A percentile compares a stretch with the other conserved stretches of the same genome.
Conservation (phyloP, 176 grass and related monocot genomes). For the Phragmites australis region DNA sequence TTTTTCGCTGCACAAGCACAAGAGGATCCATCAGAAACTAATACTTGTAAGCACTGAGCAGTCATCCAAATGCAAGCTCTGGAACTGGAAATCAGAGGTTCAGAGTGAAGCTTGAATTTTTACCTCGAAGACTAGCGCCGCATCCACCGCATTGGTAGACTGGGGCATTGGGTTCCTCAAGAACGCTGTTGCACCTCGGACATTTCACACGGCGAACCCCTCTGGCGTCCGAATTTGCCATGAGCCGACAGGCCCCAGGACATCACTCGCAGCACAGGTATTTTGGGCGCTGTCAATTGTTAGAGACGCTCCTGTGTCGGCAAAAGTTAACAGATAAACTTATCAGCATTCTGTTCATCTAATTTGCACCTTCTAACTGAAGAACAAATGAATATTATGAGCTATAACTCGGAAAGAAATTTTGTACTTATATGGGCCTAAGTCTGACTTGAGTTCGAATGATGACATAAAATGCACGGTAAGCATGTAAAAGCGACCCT, state of each 20-base stretch:
- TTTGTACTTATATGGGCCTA: background rate
- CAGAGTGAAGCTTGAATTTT: background rate
- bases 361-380: background rate
- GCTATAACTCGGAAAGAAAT: background rate
- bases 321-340: background rate
- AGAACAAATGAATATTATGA: no score
- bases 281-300: background rate
- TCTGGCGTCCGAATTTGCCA: constrained; percentile 41
- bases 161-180: constrained; percentile 55
- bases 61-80: background rate
- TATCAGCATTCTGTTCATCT: background rate
- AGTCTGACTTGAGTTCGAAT: background rate
- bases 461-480: background rate
- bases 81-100: background rate
- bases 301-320: background rate
- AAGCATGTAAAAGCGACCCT: constrained; percentile 20
- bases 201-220: constrained; percentile 64
- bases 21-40: constrained; percentile 34
- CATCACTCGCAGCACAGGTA: background rate
- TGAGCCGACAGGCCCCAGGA: constrained; percentile 31
- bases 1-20: constrained; percentile 51
- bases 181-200: constrained; percentile 60
- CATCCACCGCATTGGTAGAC: constrained; percentile 91
- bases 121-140: constrained; percentile 67
- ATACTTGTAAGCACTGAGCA: background rate